Percentiles rank a stretch among this genome's conserved stretches.
Evolutionary conservation across 2,329 filamentous ascomycete genomes (phyloP).

Genomic region (Pyrenophora seminiperda): DNA sequence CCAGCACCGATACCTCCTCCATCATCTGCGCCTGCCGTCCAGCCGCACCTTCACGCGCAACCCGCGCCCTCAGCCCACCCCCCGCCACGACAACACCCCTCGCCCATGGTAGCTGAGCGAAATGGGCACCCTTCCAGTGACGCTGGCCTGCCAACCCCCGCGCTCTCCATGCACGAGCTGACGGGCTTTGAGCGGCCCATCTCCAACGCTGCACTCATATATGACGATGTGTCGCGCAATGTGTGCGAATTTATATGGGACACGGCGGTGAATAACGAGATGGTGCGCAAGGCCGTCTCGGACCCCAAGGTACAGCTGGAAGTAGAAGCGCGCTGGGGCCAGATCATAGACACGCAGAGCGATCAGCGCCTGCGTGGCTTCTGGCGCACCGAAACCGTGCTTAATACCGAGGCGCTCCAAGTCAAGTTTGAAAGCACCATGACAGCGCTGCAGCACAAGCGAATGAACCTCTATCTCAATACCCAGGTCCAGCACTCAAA

Average conservation of each 20-base stretch:
- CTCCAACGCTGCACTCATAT: conserved; percentile 67
- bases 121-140: conserved; percentile 26
- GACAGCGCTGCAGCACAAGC: conserved; percentile 88
- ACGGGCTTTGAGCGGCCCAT: conserved; percentile 63
- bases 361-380: conserved; percentile 70
- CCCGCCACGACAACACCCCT: conserved; percentile 17
- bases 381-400: conserved; percentile 64
- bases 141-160: conserved; percentile 14
- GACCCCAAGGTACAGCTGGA: conserved; percentile 74
- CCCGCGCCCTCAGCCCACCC: conserved; percentile 22
- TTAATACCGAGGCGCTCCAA: conserved; percentile 30
- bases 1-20: not conserved
- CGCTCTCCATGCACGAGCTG: conserved; percentile 21
- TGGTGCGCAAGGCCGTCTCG: conserved; percentile 58
- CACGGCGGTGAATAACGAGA: conserved; percentile 70
- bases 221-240: conserved; percentile 73
- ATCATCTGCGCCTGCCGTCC: conserved; percentile 14
- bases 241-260: conserved; percentile 83
- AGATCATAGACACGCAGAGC: conserved; percentile 71
- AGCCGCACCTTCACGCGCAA: conserved; percentile 23
- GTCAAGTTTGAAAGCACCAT: conserved; percentile 79
- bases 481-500: conserved; percentile 62
- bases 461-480: conserved; percentile 86
- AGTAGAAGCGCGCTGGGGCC: conserved; percentile 92
- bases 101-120: conserved; percentile 22